These are phyloP conservation scores for Rhizomucor pusillus DNA, from an alignment of 371 early-diverging fungal genomes.

Conservation along the genomic window DNA sequence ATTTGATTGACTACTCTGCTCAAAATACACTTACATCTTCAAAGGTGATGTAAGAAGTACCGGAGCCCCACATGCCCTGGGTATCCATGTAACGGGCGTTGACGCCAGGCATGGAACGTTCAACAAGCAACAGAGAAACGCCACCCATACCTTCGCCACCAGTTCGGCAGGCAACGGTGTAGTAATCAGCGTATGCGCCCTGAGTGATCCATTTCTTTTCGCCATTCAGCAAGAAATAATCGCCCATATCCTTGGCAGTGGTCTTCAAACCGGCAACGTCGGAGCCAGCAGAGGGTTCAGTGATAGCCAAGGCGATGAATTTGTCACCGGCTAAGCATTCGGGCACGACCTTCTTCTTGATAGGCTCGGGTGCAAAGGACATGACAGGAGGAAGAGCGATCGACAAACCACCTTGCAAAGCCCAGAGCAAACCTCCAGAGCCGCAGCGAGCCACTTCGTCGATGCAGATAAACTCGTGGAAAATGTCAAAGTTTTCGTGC, in stretches of 20 bases:
- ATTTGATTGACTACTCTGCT: too few relatives aligned
- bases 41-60: conserved; percentile 73
- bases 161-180: conserved; percentile 68
- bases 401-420: conserved; percentile 70
- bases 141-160: conserved; percentile 86
- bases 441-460: conserved; percentile 85
- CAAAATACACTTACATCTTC: conserved; percentile 57
- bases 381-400: conserved; percentile 76
- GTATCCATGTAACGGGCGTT: conserved; percentile 77
- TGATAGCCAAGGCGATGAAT: conserved; percentile 75
- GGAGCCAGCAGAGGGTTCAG: conserved; percentile 69
- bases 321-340: conserved; percentile 73
- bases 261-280: conserved; percentile 81
- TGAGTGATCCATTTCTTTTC: conserved; percentile 92
- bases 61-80: conserved; percentile 77
- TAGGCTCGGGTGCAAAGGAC: conserved; percentile 67
- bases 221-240: conserved; percentile 77
- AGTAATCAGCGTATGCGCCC: conserved; percentile 80
- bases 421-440: conserved; percentile 85
- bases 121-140: conserved; percentile 74
- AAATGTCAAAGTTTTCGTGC: conserved; percentile 67
- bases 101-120: conserved; percentile 78
- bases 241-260: conserved; percentile 71
- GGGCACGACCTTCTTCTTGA: conserved; percentile 70
- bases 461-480: conserved; percentile 76